Conservation (phyloP, 345 rosid genomes). For the Hevea brasiliensis region DNA sequence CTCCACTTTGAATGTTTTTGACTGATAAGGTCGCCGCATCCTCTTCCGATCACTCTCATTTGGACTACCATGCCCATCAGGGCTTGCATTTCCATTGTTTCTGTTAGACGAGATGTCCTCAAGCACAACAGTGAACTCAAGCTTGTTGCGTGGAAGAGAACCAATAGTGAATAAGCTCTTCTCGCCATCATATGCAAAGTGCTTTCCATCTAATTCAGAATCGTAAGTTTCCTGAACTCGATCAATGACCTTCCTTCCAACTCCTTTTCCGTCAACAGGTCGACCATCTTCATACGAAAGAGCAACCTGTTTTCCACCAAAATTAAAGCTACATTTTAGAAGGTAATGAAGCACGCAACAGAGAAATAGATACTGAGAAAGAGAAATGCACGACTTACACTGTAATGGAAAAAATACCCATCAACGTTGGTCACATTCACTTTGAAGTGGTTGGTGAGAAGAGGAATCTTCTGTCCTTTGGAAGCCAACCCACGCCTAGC, state of each 20-base stretch:
- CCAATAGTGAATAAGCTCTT: constrained; percentile 78
- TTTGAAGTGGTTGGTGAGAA: constrained; percentile 77
- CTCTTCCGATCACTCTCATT: constrained; percentile 59
- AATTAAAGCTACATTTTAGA: not conserved
- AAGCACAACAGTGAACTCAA: constrained; percentile 34
- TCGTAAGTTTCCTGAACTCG: constrained; percentile 67
- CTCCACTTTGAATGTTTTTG: constrained; percentile 71
- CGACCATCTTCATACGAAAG: constrained; percentile 76
- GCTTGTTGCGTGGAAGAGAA: constrained; percentile 71
- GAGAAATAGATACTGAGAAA: not conserved
- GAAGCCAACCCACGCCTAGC: constrained; percentile 62
- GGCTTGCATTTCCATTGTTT: constrained; percentile 48
- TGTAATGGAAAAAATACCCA: constrained; percentile 66
- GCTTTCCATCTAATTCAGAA: constrained; percentile 53
- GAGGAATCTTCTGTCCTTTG: constrained; percentile 53
- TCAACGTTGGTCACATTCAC: constrained; percentile 54
- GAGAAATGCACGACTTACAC: constrained; percentile 43
- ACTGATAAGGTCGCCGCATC: constrained; percentile 45
- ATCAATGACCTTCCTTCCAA: constrained; percentile 67
- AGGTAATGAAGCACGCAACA: not conserved
- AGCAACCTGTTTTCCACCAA: constrained; percentile 46
- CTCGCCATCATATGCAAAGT: constrained; percentile 94
- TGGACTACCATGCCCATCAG: constrained; percentile 45
- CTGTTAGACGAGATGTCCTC: constrained; percentile 21
- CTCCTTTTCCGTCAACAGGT: constrained; percentile 72